Base-by-base conservation (phyloP, 2,329 filamentous ascomycete species). In the Teratosphaeria viscida region DNA sequence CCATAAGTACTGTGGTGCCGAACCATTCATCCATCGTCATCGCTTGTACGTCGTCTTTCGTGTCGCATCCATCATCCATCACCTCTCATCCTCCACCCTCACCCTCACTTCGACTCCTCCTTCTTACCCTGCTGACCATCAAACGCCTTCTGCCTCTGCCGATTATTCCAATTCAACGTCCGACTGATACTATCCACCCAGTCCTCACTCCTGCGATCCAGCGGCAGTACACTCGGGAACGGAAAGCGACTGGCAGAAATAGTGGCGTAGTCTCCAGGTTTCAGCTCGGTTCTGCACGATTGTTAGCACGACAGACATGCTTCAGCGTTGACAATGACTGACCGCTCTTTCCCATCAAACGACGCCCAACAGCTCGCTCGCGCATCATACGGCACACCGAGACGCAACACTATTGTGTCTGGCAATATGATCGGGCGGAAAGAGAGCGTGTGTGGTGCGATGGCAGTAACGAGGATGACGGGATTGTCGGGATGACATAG, bases 341-440 rank as follows among this genome's bases (percentile, higher is more conserved):
- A 81, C 76, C 91, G 85, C 78, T 96, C 90, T 62, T 91, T 83
- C 1, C 94, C 94, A 74, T 99, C 94, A 72, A 99, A 99, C 73
- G 90, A 95, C n/a, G 92, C 94, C 92, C 94, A 99, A 49, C 88
- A 92, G 66, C 85, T 88, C 4, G 90, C 91, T 56, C 94, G 81
- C 8, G 92, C 90, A 73, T 95, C 87, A 72, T 96, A 97, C 0
- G 94, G 94, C n/a, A 97, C 92, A 11, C 92, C 94, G 19, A 96
- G 82, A 43, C 94, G 85, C 61, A 99, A 79, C 1, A 97, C 92
- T 63, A 97, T 95, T 0, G 92, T 96, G 75, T 99, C 94, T 0
- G 94, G 94, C 2, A 97, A 80, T 68, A 97, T 94, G 68, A 97
- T 94, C n/a, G 92, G 92, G 11, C 94, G 83, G 80, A 97, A 97